phyloP scores from a whole-genome alignment of 768 basidiomycete genomes.

The Candolleomyces eurysporus region DNA sequence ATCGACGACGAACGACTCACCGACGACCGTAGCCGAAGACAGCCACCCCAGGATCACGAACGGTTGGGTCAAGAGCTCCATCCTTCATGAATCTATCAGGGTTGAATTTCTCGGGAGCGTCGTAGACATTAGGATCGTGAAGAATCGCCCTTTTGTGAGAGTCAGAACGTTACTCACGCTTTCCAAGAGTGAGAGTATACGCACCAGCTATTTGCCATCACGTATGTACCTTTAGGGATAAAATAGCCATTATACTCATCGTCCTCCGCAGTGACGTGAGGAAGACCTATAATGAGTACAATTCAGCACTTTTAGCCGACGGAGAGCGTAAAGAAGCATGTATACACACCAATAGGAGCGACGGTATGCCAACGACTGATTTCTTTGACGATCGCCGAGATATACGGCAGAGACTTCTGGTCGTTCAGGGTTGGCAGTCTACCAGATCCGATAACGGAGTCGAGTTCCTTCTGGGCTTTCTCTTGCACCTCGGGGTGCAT shows the following conservation, averaged over 20 bases:
- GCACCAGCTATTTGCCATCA: conserved; percentile 1
- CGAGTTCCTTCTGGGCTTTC: conserved; percentile 14
- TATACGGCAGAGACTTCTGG: conserved; percentile 12
- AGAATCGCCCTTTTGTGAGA: background rate
- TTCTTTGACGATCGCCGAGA: conserved; percentile 14
- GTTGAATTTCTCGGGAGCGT: background rate
- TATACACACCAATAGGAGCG: background rate
- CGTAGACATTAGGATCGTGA: background rate
- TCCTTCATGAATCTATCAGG: conserved; percentile 10
- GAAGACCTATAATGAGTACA: background rate
- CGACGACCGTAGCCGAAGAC: conserved; percentile 32
- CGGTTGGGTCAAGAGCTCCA: conserved; percentile 16
- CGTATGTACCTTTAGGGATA: conserved; percentile 2
- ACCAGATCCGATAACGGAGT: conserved; percentile 12
- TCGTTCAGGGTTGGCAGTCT: conserved; percentile 15
- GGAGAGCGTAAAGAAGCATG: conserved; percentile 10
- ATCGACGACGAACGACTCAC: conserved; percentile 4
- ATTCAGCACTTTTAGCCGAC: no score
- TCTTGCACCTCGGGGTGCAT: conserved; percentile 14
- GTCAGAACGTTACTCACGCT: background rate
- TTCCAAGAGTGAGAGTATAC: background rate
- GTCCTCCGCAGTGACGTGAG: background rate
- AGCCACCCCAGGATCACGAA: conserved; percentile 21
- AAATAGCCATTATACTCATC: conserved; percentile 3
- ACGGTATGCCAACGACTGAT: conserved; percentile 3